phyloP scores from a whole-genome alignment of 495 filamentous ascomycete species.

The Penicillium fimorum region DNA sequence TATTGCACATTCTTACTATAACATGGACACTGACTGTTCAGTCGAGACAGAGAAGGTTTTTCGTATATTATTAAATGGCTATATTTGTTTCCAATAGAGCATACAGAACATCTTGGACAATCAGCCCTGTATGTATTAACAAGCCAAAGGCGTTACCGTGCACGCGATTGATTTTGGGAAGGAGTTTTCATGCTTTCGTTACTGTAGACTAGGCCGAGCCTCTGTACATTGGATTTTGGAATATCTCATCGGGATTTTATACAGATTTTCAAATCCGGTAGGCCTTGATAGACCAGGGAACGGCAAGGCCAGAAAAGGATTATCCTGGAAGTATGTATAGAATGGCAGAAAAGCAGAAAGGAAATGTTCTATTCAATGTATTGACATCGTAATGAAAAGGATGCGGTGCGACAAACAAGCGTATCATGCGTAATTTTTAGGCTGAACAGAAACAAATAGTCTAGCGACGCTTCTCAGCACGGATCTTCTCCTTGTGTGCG shows the following conservation, averaged over 20 bases:
- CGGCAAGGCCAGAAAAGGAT: neutral
- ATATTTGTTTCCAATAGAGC: constrained; percentile 9
- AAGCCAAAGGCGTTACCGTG: neutral
- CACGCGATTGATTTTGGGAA: too few relatives aligned
- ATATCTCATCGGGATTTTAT: neutral
- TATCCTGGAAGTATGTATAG: neutral
- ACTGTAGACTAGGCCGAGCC: neutral
- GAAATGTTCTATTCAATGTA: constrained; percentile 7
- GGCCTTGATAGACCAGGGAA: neutral
- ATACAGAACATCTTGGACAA: neutral
- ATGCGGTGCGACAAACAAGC: constrained; percentile 7
- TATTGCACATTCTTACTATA: too few relatives aligned
- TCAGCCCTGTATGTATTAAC: neutral
- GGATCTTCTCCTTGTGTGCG: constrained; percentile 67
- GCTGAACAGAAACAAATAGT: constrained; percentile 14
- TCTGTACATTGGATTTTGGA: neutral
- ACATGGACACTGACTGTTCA: neutral
- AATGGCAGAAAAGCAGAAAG: neutral
- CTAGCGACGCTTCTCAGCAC: constrained; percentile 39
- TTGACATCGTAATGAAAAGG: constrained; percentile 5
- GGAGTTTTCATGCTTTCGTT: too few relatives aligned
- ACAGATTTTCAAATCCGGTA: neutral
- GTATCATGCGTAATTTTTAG: constrained; percentile 18
- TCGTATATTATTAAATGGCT: constrained; percentile 12
- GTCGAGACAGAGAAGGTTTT: neutral